Conservation (phyloP, 306 rosid species). For the Cotoneaster glaucophyllus region DNA sequence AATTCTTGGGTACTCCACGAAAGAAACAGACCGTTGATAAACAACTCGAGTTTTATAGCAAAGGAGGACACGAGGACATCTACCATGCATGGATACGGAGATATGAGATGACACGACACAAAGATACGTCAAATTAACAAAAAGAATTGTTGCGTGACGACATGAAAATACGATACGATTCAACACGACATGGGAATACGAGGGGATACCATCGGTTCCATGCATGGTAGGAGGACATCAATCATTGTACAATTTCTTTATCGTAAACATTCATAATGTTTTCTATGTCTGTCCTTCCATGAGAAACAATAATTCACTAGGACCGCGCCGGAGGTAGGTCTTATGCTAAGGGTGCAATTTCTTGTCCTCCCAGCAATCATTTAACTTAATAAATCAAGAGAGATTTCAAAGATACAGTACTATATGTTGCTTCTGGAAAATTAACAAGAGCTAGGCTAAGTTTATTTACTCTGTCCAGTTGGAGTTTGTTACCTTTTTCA, state of each 20-base stretch:
- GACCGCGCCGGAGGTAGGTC: not conserved
- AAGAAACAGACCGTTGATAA: not conserved
- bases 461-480: not conserved
- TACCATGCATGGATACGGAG: too few relatives aligned
- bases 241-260: not conserved
- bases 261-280: not conserved
- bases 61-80: not conserved
- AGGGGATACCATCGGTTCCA: too few relatives aligned
- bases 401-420: not conserved
- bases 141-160: too few relatives aligned
- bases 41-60: not conserved
- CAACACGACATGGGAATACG: too few relatives aligned
- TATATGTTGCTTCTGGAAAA: not conserved
- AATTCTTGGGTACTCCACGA: not conserved
- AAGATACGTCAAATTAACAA: too few relatives aligned
- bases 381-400: not conserved
- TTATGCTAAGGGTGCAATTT: not conserved
- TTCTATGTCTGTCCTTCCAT: not conserved
- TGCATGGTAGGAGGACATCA: too few relatives aligned
- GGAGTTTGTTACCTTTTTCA: not conserved
- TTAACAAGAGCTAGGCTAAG: not conserved
- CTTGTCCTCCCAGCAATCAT: not conserved
- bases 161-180: too few relatives aligned
- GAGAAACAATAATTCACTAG: not conserved
- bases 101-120: too few relatives aligned